Conservation (phyloP, 176 grass and related monocot genomes). For the Juncus effusus region DNA sequence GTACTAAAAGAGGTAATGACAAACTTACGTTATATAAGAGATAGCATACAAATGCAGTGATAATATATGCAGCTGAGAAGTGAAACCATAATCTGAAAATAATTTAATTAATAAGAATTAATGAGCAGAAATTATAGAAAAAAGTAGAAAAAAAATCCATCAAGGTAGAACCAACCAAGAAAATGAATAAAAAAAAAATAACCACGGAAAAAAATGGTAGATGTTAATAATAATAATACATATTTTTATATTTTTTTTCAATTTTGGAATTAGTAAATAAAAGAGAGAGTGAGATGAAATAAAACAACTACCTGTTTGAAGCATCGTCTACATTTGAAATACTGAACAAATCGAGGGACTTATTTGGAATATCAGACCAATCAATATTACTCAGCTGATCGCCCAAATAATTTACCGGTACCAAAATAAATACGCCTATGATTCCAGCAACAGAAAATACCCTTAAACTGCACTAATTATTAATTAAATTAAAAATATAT, state of each 20-base stretch:
- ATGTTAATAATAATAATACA: no score
- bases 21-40: constrained; percentile 83
- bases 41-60: constrained; percentile 77
- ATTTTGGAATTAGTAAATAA: not conserved
- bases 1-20: not conserved
- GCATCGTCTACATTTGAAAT: constrained; percentile 85
- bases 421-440: constrained; percentile 64
- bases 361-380: constrained; percentile 73
- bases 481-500: not conserved
- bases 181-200: not conserved
- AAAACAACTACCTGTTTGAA: constrained; percentile 54
- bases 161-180: not conserved
- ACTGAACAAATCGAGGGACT: constrained; percentile 79
- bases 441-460: constrained; percentile 58
- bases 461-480: constrained; percentile 53
- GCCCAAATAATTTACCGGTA: constrained; percentile 76
- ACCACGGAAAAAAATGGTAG: not conserved
- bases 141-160: no score
- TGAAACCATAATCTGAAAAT: constrained; percentile 95
- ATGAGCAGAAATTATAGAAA: not conserved
- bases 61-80: constrained; percentile 77
- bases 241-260: no score
- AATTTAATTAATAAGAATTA: constrained; percentile 6
- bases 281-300: not conserved
- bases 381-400: constrained; percentile 69